Evolutionary conservation across 768 basidiomycete species (phyloP).

Genomic region (Tylopilus subfusipes): DNA sequence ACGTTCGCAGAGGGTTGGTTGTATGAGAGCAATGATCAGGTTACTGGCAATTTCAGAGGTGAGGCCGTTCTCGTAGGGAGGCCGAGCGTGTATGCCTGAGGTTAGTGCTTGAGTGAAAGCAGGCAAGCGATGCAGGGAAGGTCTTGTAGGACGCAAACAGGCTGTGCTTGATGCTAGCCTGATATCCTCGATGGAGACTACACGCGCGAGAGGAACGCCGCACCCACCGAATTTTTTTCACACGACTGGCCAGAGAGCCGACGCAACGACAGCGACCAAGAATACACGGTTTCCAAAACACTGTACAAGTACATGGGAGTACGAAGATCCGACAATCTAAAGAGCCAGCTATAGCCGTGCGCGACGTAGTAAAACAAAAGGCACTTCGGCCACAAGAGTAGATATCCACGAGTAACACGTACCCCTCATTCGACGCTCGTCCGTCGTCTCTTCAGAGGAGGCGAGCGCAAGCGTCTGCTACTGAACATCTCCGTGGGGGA

Average conservation of each 20-base stretch:
- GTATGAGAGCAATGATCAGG: conserved; percentile 15
- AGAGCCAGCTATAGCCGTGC: conserved; percentile 7
- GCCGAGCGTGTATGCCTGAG: conserved; percentile 4
- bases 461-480: conserved; percentile 27
- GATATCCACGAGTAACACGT: conserved; percentile 23
- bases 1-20: conserved; percentile 9
- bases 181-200: conserved; percentile 28
- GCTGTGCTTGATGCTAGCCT: conserved; percentile 26
- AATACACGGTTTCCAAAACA: conserved; percentile 33
- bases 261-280: conserved; percentile 9
- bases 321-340: conserved; percentile 6
- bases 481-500: conserved; percentile 24
- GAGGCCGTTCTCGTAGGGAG: conserved; percentile 4
- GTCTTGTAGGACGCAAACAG: conserved; percentile 12
- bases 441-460: conserved; percentile 52
- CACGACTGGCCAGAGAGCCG: conserved; percentile 14
- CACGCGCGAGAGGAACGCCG: conserved; percentile 16
- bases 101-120: neutral
- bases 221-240: conserved; percentile 21
- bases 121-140: neutral
- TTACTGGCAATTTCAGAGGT: conserved; percentile 11
- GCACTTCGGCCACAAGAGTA: conserved; percentile 19
- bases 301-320: conserved; percentile 31
- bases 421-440: conserved; percentile 26
- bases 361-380: conserved; percentile 12